Evolutionary conservation across 2,329 filamentous ascomycete genomes (phyloP), one percentile per base, ranked within the genome.

Genomic region (Botrytis tulipae): DNA sequence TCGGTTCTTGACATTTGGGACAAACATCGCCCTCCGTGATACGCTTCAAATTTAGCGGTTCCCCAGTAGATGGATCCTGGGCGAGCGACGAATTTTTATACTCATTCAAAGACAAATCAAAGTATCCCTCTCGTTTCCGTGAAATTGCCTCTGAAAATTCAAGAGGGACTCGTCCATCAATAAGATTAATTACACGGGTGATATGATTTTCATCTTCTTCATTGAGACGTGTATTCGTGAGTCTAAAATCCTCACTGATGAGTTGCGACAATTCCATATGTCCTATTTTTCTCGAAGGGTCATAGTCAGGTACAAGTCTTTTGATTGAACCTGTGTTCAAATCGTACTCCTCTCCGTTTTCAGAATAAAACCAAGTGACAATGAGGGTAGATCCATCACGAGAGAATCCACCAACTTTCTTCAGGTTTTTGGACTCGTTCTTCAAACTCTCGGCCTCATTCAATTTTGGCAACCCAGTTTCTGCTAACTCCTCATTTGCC

Each of bases 401-500:
- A 59, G 89, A 90, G 72, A 93, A 87, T 6, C 90, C 90, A 62
- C 87, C 32, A 70, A 61, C 8, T 10, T 42, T 29, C 10, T 25
- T 88, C 91, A 92, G 8, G 87, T 83, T 22, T 42, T 54, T n/a
- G 6, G 25, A 42, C 20, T 66, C 14, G 10, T 35, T 22, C 14
- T 32, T 10, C 12, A 8, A 35, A n/a, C 40, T 46, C 25, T 71
- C 46, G 44, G 44, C 10, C 29, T 69, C 63, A 35, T 37, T 37
- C 25, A 29, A 29, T 60, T 37, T 32, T 22, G 22, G n/a, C 67
- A 51, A 32, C n/a, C 71, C 37, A n/a, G 73, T 78, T 70, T 79
- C 81, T 20, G 91, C 92, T n/a, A 97, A 86, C 81, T 99, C 96
- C 76, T 97, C 93, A 76, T 98, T 99, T 73, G 92, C 92, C 0